These are phyloP conservation scores for Actinomucor elegans DNA, from an alignment of 371 early-diverging fungal genomes.

Conservation along the genomic window DNA sequence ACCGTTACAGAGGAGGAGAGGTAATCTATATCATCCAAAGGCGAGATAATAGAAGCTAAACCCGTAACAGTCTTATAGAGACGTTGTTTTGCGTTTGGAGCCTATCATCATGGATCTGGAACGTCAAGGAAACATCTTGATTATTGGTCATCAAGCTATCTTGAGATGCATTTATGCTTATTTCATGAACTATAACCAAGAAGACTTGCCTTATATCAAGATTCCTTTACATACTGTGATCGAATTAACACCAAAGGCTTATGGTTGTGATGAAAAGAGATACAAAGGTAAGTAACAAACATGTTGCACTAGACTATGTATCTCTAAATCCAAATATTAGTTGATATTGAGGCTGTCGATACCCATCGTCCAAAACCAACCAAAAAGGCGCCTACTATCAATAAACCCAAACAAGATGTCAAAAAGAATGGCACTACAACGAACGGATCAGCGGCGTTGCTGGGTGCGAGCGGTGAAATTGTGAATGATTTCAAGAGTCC, in stretches of 20 bases:
- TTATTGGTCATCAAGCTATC: conserved; percentile 94
- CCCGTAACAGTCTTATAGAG: conserved; percentile 74
- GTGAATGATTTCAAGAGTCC: conserved; percentile 19
- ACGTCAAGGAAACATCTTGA: conserved; percentile 92
- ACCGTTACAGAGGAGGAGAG: conserved; percentile 95
- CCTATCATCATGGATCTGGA: conserved; percentile 96
- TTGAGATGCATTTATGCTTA: conserved; percentile 93
- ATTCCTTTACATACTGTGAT: conserved; percentile 97
- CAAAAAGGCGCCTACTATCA: conserved; percentile 8
- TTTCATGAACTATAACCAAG: conserved; percentile 87
- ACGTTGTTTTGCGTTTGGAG: conserved; percentile 64
- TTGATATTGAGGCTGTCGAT: conserved; percentile 86
- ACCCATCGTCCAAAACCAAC: conserved; percentile 73
- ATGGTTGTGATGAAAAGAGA: conserved; percentile 89
- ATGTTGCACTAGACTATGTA: too few species aligned
- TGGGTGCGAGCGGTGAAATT: conserved; percentile 49
- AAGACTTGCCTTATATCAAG: conserved; percentile 93
- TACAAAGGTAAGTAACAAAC: too few species aligned
- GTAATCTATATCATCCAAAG: conserved; percentile 22
- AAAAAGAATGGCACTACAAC: background rate
- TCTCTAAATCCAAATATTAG: conserved; percentile 16
- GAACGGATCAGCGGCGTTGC: background rate
- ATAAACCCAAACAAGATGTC: conserved; percentile 8
- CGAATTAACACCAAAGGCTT: conserved; percentile 92
- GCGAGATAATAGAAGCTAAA: background rate